Conservation (phyloP, 2,329 filamentous ascomycete genomes). For the Purpureocillium lavendulum region DNA sequence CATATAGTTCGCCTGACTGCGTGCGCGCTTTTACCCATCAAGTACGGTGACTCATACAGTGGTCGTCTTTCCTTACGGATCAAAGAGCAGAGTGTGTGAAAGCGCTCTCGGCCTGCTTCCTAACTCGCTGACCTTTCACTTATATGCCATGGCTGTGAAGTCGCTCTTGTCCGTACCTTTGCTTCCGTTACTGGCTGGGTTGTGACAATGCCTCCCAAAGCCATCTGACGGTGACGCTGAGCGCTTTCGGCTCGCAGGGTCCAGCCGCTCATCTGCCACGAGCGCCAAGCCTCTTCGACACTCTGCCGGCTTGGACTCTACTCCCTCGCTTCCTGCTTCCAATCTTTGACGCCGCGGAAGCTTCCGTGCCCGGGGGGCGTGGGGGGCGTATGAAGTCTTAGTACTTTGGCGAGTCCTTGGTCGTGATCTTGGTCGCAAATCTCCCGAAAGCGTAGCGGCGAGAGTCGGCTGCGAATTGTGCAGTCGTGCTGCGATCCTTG, state of each 20-base stretch:
- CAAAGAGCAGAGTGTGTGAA: no score
- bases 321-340: slow-evolving; percentile 2
- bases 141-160: no score
- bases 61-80: no score
- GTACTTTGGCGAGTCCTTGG: neutral
- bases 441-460: no score
- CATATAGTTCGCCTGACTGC: no score
- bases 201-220: neutral
- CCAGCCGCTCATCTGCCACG: neutral
- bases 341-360: slow-evolving; percentile 1
- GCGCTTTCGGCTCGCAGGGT: neutral
- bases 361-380: neutral
- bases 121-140: no score
- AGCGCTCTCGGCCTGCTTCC: no score
- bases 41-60: no score
- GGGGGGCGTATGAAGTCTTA: neutral
- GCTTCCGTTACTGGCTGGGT: neutral
- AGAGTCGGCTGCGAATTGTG: no score
- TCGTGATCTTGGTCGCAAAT: neutral
- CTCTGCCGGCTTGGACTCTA: slow-evolving; percentile 2
- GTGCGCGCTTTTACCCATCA: no score
- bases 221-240: neutral
- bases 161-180: no score
- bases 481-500: slow-evolving; percentile 1
- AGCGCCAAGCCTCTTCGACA: slow-evolving; percentile 1